phyloP scores from a whole-genome alignment of 768 basidiomycete species.

The Termitomyces sp. region DNA sequence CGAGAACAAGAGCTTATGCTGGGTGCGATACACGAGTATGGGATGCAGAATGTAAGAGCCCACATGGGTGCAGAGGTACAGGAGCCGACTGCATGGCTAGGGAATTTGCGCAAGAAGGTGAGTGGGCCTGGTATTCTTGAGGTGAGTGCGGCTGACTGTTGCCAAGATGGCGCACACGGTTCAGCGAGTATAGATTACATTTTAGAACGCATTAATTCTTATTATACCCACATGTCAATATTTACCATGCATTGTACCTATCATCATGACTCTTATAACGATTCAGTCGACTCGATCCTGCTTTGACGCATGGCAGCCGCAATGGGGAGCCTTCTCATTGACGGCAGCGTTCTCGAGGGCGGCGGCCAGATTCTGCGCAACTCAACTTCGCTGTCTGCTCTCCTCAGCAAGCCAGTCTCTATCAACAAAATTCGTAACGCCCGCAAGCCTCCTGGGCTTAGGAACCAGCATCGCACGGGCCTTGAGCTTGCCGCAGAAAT shows the following conservation, averaged over 20 bases:
- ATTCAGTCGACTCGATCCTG: background rate
- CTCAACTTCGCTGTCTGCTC: constrained; percentile 56
- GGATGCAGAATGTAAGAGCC: constrained; percentile 56
- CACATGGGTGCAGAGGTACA: constrained; percentile 46
- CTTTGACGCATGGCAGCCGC: constrained; percentile 7
- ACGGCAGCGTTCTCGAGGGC: constrained; percentile 49
- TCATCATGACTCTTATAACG: background rate
- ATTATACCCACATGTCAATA: constrained; percentile 7
- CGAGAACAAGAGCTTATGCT: constrained; percentile 82
- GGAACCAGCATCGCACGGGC: constrained; percentile 69
- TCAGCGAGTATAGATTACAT: constrained; percentile 11
- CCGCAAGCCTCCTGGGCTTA: constrained; percentile 59
- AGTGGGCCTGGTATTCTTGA: constrained; percentile 8
- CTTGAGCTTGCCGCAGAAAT: constrained; percentile 61
- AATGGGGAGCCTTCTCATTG: constrained; percentile 26
- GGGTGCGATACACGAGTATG: constrained; percentile 63
- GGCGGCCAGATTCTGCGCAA: constrained; percentile 76
- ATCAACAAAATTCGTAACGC: constrained; percentile 57
- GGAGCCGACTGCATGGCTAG: constrained; percentile 65
- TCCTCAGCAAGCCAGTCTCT: constrained; percentile 53
- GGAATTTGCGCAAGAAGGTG: constrained; percentile 54
- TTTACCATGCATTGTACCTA: constrained; percentile 5
- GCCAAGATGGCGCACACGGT: constrained; percentile 14
- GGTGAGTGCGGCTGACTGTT: background rate
- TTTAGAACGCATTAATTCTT: background rate